Evolutionary conservation across 2,329 filamentous ascomycete species (phyloP).

Genomic region (Pseudogymnoascus sp.): DNA sequence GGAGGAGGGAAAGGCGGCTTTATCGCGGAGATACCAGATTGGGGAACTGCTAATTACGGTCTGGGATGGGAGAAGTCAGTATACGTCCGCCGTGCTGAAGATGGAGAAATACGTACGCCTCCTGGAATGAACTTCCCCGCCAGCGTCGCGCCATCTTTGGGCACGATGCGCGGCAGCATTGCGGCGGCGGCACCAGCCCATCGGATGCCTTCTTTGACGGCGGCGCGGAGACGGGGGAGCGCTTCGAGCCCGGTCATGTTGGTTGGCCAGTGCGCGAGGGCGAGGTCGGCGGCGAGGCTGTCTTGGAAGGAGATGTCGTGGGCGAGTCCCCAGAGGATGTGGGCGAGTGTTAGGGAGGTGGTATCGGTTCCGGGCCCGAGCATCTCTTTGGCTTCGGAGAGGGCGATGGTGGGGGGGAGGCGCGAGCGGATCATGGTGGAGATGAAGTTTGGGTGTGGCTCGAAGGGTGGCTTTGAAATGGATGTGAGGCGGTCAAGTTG

Average conservation of each 20-base stretch:
- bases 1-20: conserved; percentile 23
- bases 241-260: conserved; percentile 22
- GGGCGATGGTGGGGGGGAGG: background rate
- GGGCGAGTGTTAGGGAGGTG: conserved; percentile 26
- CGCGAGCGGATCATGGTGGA: conserved; percentile 10
- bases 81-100: background rate
- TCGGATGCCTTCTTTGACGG: conserved; percentile 42
- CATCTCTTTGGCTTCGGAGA: conserved; percentile 26
- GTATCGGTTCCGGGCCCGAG: conserved; percentile 29
- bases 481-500: conserved; percentile 1
- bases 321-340: conserved; percentile 26
- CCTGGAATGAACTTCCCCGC: conserved; percentile 35
- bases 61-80: background rate
- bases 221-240: conserved; percentile 24
- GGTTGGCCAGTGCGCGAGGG: conserved; percentile 17
- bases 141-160: conserved; percentile 8
- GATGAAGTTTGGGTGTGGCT: conserved; percentile 9
- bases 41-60: conserved; percentile 26
- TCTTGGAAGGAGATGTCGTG: conserved; percentile 23
- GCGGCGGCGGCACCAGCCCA: conserved; percentile 29
- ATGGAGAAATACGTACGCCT: conserved; percentile 30
- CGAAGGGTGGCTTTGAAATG: background rate
- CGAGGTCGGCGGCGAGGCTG: conserved; percentile 20
- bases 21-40: conserved; percentile 27
- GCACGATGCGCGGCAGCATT: conserved; percentile 17